A percentile compares a stretch with the other conserved stretches of the same genome.
phyloP scores from a whole-genome alignment of 2,329 filamentous ascomycete genomes.

The Exserohilum rostratum region DNA sequence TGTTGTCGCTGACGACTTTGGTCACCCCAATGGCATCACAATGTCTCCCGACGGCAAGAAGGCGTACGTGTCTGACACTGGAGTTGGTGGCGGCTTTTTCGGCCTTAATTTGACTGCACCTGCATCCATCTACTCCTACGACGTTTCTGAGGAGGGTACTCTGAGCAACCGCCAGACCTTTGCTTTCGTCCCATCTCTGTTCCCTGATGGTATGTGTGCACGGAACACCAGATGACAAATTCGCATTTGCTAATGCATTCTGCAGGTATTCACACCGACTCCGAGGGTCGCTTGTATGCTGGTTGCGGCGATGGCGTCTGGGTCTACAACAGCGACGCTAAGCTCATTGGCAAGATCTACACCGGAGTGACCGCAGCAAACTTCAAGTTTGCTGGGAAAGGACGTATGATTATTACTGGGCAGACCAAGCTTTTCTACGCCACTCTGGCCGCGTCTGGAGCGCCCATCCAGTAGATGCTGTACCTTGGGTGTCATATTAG shows the following conservation, averaged over 20 bases:
- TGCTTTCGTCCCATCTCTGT: constrained; percentile 22
- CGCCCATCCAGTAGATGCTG: constrained; percentile 3
- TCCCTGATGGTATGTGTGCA: constrained; percentile 26
- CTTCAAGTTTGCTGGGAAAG: constrained; percentile 32
- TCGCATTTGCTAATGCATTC: constrained; percentile 5
- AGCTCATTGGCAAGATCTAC: constrained; percentile 50
- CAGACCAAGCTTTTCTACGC: constrained; percentile 34
- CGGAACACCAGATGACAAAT: background rate
- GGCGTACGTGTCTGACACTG: constrained; percentile 54
- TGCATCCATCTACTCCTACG: constrained; percentile 32
- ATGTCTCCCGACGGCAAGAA: constrained; percentile 50
- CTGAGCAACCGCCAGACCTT: constrained; percentile 31
- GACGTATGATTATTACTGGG: constrained; percentile 32
- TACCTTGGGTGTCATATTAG: background rate
- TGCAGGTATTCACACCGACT: constrained; percentile 28
- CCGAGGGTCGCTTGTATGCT: constrained; percentile 61
- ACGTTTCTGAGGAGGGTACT: constrained; percentile 28
- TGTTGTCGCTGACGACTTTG: constrained; percentile 48
- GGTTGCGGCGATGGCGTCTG: constrained; percentile 59
- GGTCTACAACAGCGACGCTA: constrained; percentile 55
- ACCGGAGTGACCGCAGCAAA: constrained; percentile 29
- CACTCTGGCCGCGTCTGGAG: constrained; percentile 26
- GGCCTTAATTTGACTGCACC: constrained; percentile 28
- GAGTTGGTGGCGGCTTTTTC: constrained; percentile 28
- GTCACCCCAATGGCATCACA: constrained; percentile 51